Evolutionary conservation across 2,329 filamentous ascomycete genomes (phyloP), one percentile per base, ranked within the genome.

Genomic region (Cladobotryum mycophilum): DNA sequence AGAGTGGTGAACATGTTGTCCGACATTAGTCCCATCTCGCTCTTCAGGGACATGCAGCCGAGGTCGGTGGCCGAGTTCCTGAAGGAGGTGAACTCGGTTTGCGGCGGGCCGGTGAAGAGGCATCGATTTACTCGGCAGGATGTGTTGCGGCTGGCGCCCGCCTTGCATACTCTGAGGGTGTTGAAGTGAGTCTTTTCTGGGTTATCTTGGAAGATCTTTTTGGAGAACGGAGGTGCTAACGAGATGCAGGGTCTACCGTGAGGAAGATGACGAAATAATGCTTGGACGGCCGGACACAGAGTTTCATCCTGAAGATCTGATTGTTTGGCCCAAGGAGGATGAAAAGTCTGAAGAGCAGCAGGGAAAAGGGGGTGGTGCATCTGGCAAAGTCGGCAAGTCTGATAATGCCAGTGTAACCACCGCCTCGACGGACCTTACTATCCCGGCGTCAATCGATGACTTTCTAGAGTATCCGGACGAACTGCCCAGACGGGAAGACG

Each of bases 71-170:
- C 45, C 0, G 38, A 50, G 6, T 65, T 66, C 14, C 13, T 65
- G 22, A 36, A 37, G 11, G 53, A 55, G 25, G 22, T 67, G 40
- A 67, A 67, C 20, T 22, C 30, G 7, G 50, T 46, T 14, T 58
- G 58, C 59, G 37, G 48, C 14, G 51, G 51, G 13, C 18, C 18
- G n/a, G 48, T 53, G 7, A 57, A 54, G 43, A 53, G 55, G 7
- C 57, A 60, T 46, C 49, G 46, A n/a, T 65, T 65, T 44, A 58
- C 58, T 0, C 15, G 20, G 11, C 43, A 59, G 6, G 58, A 65
- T 11, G 54, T 60, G 0, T 22, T 53, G 17, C 34, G 41, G 5
- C 37, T 53, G 36, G 51, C 51, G 0, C 46, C 51, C 18, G 49
- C 45, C 34, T 30, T 53, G 42, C 46, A 48, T n/a, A 35, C 48